A percentile compares a stretch with the other conserved stretches of the same genome.
These are phyloP conservation scores for Amorphotheca resinae DNA, from an alignment of 495 filamentous ascomycete species.

Conservation along the genomic window DNA sequence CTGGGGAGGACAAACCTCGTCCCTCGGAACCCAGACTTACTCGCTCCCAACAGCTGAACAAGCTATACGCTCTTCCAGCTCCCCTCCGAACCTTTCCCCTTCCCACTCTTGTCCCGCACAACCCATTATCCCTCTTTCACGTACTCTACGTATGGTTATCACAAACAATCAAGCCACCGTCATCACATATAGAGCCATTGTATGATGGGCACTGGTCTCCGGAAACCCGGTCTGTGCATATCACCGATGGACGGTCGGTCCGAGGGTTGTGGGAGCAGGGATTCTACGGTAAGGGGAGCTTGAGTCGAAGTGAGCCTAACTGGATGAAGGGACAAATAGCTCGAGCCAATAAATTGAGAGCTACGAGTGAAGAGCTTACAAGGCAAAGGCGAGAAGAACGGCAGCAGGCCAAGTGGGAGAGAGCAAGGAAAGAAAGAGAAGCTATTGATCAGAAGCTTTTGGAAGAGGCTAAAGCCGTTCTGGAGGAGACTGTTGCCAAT, in stretches of 20 bases:
- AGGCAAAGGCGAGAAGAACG: slow-evolving; percentile 64
- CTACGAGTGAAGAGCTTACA: slow-evolving; percentile 72
- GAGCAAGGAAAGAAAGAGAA: slow-evolving; percentile 73
- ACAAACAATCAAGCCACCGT: slow-evolving; percentile 52
- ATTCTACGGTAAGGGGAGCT: slow-evolving; percentile 87
- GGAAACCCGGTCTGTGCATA: slow-evolving; percentile 71
- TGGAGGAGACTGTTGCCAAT: background rate
- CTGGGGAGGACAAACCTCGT: background rate
- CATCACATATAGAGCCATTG: slow-evolving; percentile 50
- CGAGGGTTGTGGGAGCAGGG: slow-evolving; percentile 85
- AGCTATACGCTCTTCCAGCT: slow-evolving; percentile 68
- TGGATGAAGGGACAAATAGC: slow-evolving; percentile 80
- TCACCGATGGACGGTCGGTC: slow-evolving; percentile 62
- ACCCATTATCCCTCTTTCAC: slow-evolving; percentile 76
- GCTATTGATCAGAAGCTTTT: slow-evolving; percentile 59
- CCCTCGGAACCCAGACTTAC: slow-evolving; percentile 8
- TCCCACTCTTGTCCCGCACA: slow-evolving; percentile 79
- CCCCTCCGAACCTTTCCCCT: slow-evolving; percentile 72
- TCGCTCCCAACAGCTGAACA: slow-evolving; percentile 35
- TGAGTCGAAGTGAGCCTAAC: slow-evolving; percentile 86
- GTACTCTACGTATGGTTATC: slow-evolving; percentile 63
- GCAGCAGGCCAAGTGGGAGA: slow-evolving; percentile 71
- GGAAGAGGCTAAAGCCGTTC: slow-evolving; percentile 40
- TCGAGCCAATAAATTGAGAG: slow-evolving; percentile 44
- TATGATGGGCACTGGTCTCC: slow-evolving; percentile 66